phyloP scores from a whole-genome alignment of 169 alveolate genomes.

The Cryptosporidium tyzzeri region DNA sequence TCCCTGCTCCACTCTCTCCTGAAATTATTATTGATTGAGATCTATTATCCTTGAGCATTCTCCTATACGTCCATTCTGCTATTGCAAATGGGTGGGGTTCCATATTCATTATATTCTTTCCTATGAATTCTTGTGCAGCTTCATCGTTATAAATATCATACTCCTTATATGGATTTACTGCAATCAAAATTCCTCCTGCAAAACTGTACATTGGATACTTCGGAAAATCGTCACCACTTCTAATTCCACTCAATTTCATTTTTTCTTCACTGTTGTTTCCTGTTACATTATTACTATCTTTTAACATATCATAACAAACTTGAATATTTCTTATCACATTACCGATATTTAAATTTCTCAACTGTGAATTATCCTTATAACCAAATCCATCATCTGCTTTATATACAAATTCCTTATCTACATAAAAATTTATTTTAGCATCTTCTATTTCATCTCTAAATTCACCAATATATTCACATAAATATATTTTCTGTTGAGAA shows the following conservation, averaged over 20 bases:
- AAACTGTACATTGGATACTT: constrained; percentile 65
- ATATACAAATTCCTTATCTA: constrained; percentile 15
- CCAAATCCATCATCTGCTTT: constrained; percentile 66
- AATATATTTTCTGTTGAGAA: not conserved
- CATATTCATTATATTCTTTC: constrained; percentile 53
- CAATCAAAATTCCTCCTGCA: constrained; percentile 65
- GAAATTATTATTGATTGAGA: constrained; percentile 95
- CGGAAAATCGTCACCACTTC: not conserved
- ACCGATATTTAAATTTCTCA: constrained; percentile 75
- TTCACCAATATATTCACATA: constrained; percentile 39
- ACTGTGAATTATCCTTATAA: constrained; percentile 73
- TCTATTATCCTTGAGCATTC: constrained; percentile 73
- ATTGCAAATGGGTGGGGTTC: constrained; percentile 81
- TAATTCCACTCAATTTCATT: not conserved
- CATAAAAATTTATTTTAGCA: not conserved
- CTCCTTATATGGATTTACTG: constrained; percentile 62
- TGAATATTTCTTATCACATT: constrained; percentile 77
- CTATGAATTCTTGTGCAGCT: constrained; percentile 48
- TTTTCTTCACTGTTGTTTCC: not conserved
- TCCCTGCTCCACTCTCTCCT: constrained; percentile 99
- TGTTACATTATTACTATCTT: not conserved
- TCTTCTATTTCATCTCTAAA: constrained; percentile 6
- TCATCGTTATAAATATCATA: constrained; percentile 72
- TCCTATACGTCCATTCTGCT: constrained; percentile 78
- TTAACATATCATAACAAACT: constrained; percentile 71